These are phyloP conservation scores for Amanita subjunquillea DNA, from an alignment of 768 basidiomycete genomes.

Conservation along the genomic window DNA sequence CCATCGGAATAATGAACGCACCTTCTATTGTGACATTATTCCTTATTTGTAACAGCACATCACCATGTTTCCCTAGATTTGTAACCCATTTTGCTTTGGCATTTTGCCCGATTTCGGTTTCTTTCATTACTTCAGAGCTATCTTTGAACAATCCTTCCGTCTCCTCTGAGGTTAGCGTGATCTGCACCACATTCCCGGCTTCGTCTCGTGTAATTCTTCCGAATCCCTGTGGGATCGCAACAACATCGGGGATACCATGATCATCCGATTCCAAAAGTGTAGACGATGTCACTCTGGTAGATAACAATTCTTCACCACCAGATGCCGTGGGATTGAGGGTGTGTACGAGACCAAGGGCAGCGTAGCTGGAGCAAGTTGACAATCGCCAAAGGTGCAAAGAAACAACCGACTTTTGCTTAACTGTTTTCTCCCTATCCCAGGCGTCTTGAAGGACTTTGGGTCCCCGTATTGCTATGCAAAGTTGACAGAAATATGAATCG, in stretches of 20 bases:
- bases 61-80: slow-evolving; percentile 19
- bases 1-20: slow-evolving; percentile 10
- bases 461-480: slow-evolving; percentile 56
- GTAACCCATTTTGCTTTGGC: slow-evolving; percentile 30
- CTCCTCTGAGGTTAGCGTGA: slow-evolving; percentile 55
- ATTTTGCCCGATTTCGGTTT: slow-evolving; percentile 20
- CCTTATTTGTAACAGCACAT: not conserved
- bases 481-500: slow-evolving; percentile 6
- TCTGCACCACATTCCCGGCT: slow-evolving; percentile 60
- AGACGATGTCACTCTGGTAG: slow-evolving; percentile 8
- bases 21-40: slow-evolving; percentile 9
- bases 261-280: slow-evolving; percentile 6
- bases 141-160: slow-evolving; percentile 18
- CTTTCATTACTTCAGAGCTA: slow-evolving; percentile 8
- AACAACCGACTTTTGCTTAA: slow-evolving; percentile 70
- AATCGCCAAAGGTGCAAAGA: not conserved
- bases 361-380: slow-evolving; percentile 42
- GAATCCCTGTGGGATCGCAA: slow-evolving; percentile 46
- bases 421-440: slow-evolving; percentile 84
- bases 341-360: slow-evolving; percentile 63
- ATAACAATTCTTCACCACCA: slow-evolving; percentile 53
- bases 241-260: slow-evolving; percentile 5
- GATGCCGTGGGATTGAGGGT: slow-evolving; percentile 56
- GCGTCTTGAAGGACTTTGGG: slow-evolving; percentile 73
- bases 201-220: slow-evolving; percentile 79